A percentile compares a stretch with the other conserved stretches of the same genome.
phyloP scores from a whole-genome alignment of 371 early-diverging fungal species.

The Apophysomyces variabilis region DNA sequence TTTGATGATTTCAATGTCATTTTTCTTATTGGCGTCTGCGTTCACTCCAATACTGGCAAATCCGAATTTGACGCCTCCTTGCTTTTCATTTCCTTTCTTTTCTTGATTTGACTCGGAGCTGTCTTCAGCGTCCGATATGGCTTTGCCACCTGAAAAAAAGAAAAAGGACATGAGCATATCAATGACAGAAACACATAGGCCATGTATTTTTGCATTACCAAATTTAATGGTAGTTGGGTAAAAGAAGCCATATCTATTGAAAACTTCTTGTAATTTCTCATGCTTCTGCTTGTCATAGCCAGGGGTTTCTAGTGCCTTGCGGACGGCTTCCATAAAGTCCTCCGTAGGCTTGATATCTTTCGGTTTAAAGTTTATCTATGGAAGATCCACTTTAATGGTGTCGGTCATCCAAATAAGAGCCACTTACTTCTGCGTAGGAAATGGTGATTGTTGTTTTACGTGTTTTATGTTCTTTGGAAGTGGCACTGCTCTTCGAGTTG shows the following conservation, averaged over 20 bases:
- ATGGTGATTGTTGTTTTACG: background rate
- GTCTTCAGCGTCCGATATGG: background rate
- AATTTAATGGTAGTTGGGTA: background rate
- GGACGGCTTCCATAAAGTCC: background rate
- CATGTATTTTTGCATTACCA: background rate
- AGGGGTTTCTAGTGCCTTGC: background rate
- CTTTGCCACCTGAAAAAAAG: background rate
- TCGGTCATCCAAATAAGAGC: background rate
- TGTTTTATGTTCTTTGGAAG: background rate
- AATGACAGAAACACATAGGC: background rate
- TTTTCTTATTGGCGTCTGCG: background rate
- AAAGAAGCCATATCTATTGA: background rate
- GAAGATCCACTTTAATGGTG: background rate
- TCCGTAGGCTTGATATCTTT: background rate
- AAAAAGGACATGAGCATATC: background rate
- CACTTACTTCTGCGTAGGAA: background rate
- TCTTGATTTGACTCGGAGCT: background rate
- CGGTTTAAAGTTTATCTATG: background rate
- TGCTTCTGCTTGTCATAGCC: background rate
- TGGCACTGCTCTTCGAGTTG: background rate
- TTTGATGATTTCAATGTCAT: background rate
- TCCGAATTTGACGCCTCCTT: background rate
- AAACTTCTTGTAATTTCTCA: background rate
- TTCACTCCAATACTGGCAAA: background rate
- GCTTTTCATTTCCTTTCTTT: background rate